Evolutionary conservation across 2,329 filamentous ascomycete species (phyloP).

Genomic region (Ophiocordyceps camponoti-floridani): DNA sequence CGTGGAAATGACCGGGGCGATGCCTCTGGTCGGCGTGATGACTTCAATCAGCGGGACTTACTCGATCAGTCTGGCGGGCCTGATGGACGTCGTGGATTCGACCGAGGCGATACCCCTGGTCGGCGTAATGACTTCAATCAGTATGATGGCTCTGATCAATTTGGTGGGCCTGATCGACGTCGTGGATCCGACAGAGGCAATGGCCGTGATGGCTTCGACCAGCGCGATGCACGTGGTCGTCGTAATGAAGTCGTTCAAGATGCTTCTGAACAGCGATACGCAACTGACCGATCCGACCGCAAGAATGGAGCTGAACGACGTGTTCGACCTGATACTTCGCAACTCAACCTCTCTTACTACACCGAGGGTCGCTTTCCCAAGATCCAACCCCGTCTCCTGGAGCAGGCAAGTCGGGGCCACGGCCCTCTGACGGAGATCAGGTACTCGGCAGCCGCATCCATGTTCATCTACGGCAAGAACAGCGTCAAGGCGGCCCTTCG

Average conservation of each 20-base stretch:
- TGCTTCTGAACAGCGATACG: neutral
- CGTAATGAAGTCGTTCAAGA: no score
- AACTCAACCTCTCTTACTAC: neutral
- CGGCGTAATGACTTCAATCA: no score
- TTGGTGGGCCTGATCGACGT: neutral
- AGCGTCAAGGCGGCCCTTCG: constrained; percentile 66
- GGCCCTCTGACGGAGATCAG: neutral
- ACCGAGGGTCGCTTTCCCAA: neutral
- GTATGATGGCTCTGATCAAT: neutral
- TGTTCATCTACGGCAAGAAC: constrained; percentile 77
- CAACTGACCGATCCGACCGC: neutral
- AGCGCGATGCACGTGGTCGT: no score
- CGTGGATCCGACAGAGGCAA: neutral
- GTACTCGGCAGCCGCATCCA: constrained; percentile 41
- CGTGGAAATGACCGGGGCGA: neutral
- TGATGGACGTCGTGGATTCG: neutral
- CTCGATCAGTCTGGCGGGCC: no score
- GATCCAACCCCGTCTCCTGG: neutral
- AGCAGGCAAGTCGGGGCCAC: neutral
- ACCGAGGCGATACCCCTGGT: neutral
- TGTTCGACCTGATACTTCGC: neutral
- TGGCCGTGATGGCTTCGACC: no score
- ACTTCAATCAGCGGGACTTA: no score
- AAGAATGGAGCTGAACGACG: neutral
- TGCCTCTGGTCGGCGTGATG: no score